Evolutionary conservation across 768 basidiomycete genomes (phyloP).

Genomic region (Psilocybe sp.): DNA sequence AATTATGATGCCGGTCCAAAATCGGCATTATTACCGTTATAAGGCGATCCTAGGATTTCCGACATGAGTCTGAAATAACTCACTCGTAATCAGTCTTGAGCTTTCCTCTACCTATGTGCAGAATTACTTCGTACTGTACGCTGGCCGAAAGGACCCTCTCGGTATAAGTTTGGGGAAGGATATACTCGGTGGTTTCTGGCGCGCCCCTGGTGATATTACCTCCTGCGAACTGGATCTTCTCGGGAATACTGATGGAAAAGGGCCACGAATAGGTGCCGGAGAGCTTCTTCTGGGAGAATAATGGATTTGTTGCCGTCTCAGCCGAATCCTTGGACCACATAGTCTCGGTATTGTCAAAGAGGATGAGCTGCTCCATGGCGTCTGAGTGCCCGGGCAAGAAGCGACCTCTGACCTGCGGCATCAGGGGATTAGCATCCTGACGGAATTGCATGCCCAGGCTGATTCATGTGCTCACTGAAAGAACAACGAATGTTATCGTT

Average conservation of each 20-base stretch:
- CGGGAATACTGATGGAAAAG: constrained; percentile 38
- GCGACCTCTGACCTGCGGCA: neutral
- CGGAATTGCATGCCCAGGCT: no score
- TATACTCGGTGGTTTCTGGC: constrained; percentile 20
- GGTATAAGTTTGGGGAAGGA: constrained; percentile 35
- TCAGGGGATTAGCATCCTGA: no score
- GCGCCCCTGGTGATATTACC: constrained; percentile 19
- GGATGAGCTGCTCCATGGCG: constrained; percentile 15
- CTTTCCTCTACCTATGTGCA: constrained; percentile 25
- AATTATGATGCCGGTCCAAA: no score
- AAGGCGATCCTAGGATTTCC: no score
- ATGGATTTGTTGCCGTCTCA: constrained; percentile 15
- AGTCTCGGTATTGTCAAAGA: constrained; percentile 29
- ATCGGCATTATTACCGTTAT: no score
- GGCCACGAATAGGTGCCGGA: constrained; percentile 34
- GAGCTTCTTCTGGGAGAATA: constrained; percentile 23
- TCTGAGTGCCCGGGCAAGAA: neutral
- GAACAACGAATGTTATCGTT: no score
- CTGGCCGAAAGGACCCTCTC: constrained; percentile 36
- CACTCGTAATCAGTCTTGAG: constrained; percentile 31
- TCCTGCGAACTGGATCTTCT: constrained; percentile 11
- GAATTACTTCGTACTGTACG: constrained; percentile 32
- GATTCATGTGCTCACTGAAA: no score
- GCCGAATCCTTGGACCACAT: constrained; percentile 36
- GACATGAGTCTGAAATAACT: neutral